Conservation (phyloP, 768 basidiomycete genomes). For the Kockovaella imperatae region DNA sequence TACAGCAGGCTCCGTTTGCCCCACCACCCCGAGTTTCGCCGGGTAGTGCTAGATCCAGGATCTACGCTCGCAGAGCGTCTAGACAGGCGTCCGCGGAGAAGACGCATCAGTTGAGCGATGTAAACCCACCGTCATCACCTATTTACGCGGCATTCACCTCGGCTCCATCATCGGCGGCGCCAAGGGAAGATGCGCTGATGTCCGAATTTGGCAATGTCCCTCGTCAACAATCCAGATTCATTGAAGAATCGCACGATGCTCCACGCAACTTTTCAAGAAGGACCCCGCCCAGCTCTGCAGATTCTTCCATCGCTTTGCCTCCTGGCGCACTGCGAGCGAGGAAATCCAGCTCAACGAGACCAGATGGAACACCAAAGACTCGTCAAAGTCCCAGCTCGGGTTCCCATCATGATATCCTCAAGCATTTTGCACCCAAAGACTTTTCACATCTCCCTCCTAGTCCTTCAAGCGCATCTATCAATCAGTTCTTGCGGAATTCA, state of each 20-base stretch:
- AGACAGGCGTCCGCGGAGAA: conserved; percentile 12
- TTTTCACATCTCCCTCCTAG: conserved; percentile 87
- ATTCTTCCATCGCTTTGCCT: conserved; percentile 12
- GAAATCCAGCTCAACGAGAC: conserved; percentile 15
- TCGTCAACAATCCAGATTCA: not conserved
- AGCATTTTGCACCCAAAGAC: conserved; percentile 59
- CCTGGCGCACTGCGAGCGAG: conserved; percentile 11
- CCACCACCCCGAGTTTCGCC: conserved; percentile 11
- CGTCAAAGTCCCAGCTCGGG: conserved; percentile 10
- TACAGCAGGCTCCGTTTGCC: not conserved
- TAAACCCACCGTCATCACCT: too few relatives aligned
- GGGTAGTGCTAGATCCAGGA: conserved; percentile 22
- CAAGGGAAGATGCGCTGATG: too few relatives aligned
- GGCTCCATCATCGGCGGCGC: too few relatives aligned
- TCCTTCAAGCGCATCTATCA: conserved; percentile 80
- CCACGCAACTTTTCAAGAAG: conserved; percentile 10
- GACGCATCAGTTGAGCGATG: too few relatives aligned
- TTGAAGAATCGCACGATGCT: conserved; percentile 1
- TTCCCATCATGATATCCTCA: conserved; percentile 49
- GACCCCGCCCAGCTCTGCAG: conserved; percentile 30
- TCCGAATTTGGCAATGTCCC: not conserved
- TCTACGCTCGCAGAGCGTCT: conserved; percentile 24
- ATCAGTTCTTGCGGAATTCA: conserved; percentile 60
- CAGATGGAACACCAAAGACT: conserved; percentile 4
- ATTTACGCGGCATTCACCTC: too few relatives aligned